Evolutionary conservation across 139 green algal genomes (phyloP), one percentile per base, ranked within the genome.

Genomic region (Chlorella sp.): DNA sequence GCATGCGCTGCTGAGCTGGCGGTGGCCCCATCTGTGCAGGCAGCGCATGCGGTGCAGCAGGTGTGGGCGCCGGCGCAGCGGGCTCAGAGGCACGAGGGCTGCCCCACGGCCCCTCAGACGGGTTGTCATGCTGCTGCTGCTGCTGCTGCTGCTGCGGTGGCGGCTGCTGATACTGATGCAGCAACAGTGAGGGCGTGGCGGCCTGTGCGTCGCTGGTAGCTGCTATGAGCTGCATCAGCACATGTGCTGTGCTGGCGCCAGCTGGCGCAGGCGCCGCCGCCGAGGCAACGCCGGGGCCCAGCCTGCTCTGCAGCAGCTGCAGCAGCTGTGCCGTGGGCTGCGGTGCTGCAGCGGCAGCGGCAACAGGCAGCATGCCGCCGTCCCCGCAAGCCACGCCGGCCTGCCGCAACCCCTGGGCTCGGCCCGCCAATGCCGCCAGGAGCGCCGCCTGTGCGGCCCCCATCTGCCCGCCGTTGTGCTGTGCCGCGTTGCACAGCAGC

Each of bases 301-400:
- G 40, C 24, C 40, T 28, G 68, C 57, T 12, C 16, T 86, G 82
- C 57, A 86, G 82, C 18, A 86, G 82, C 82, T 86, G 82, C 82
- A 86, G 57, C n/a, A 86, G 82, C 60, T 86, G 82, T 11, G 60
- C 82, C 22, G 82, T 34, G 36, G 57, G 57, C n/a, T 86, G 57
- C n/a, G 82, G 82, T 0, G 60, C 82, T 0, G 82, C 82, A 12
- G 82, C n/a, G 16, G 16, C 37, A 15, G 34, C 75, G 18, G 34
- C 16, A 28, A 1, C n/a, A 0, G 34, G 34, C 75, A 81, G 34
- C 9, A 30, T 81, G 34, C 15, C 32, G 14, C 34, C 4, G 3
- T 30, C 18, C 34, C 37, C n/a, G 34, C 0, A 39, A 53, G 75
- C 14, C 75, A 4, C 21, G 64, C 75, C 75, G 34, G 34, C 75